Evolutionary conservation across 345 rosid species (phyloP), one percentile per base, ranked within the genome.

Genomic region (Eucalyptus sp.): DNA sequence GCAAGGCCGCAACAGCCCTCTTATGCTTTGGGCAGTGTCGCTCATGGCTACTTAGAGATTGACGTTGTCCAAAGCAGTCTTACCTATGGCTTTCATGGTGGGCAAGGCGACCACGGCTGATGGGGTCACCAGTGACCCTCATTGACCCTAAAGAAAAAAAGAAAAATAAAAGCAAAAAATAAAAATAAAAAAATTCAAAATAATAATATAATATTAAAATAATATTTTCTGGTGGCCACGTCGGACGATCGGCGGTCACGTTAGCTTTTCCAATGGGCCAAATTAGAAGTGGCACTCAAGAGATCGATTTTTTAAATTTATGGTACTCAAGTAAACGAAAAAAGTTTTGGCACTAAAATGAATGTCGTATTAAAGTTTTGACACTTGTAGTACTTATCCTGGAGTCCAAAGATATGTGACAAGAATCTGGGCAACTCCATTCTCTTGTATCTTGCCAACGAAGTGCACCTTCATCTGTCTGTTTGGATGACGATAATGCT

Each of bases 1-100:
- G 58, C 58, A 52, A 52, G 58, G 58, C 58, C 25, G 0, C 0
- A 0, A 20, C 0, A 0, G 0, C 58, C 58, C 58, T 52, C 25
- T 52, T 52, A 5, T 0, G 0, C 58, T 7, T 52, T 52, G 58
- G 58, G 58, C 0, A 1, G 0, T 0, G 2, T 52, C 0, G 58
- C 24, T 52, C 10, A 0, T 7, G 5, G 10, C 58, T 52, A 52
- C 10, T 52, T 51, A 15, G 8, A 49, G 50, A 15, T 49, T 49
- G 15, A 49, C 15, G 0, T 6, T 2, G 1, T 25, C 54, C 4
- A 51, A 0, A 51, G 54, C 4, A 51, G 2, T 52, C 25, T 52
- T 25, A 2, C 58, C 25, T 52, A 52, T 52, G 58, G 25, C 58
- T 52, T 52, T 52, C 5, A 2, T 52, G 58, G 58, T 52, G 10